Evolutionary conservation across 164 flowering plant species (phyloP), one percentile per base, ranked within the genome.

Genomic region (Magnolia officinalis): DNA sequence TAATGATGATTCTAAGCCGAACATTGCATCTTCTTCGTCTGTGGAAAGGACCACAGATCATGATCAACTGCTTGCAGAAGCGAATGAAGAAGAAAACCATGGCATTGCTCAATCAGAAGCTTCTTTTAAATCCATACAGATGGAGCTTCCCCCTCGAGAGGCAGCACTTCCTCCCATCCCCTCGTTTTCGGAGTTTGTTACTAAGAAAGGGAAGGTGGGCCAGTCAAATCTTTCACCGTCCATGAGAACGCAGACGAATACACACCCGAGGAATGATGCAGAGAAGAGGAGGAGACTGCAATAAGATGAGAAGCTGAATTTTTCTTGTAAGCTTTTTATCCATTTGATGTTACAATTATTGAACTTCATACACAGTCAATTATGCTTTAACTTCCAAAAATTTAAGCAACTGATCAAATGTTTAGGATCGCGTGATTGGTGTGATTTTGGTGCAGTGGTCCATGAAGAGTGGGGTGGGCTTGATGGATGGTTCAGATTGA

Each of bases 121-220:
- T 75, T 70, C 74, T 4, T 45, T 24, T 18, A 63, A 29, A 13
- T 73, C 31, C 24, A 77, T 74, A 13, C 72, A 81, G n/a, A 63
- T 37, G 11, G 70, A 52, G 72, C 73, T 59, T 78, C 61, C 76
- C 64, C 77, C 78, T 21, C 63, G 66, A 16, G 78, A 68, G 1
- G 77, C 68, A 37, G 65, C 29, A 59, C 82, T 86, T 52, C 98
- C 93, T 31, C 73, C 80, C 13, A 85, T 93, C 58, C 93, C 89
- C 59, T 88, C 95, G 6, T 91, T 91, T 80, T 85, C 93, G 0
- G 90, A 91, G 50, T 90, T 89, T 76, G 84, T 88, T 21, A 82
- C 81, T 73, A 82, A 86, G 71, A 82, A 75, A 79, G 87, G 80
- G 74, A 75, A 72, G n/a, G 77, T 77, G 31, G 78, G 70, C 70